These are phyloP conservation scores for Tricholoma furcatifolium DNA, from an alignment of 768 basidiomycete genomes.

Conservation along the genomic window DNA sequence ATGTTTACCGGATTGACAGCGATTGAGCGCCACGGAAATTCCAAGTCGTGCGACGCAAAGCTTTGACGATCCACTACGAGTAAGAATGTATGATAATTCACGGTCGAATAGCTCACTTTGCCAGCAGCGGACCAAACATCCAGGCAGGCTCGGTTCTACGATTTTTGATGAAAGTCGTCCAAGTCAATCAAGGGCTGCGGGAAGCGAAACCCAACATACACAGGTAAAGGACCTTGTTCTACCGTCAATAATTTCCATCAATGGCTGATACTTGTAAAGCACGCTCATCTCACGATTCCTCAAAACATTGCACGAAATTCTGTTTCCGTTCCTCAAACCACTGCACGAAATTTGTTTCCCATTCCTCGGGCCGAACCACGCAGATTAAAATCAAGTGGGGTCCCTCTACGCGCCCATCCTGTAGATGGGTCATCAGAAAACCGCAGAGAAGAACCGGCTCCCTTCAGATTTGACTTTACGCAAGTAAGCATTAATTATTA, in stretches of 20 bases:
- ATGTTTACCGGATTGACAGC: too few species aligned
- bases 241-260: too few species aligned
- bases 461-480: too few species aligned
- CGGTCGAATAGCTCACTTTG: too few species aligned
- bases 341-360: too few species aligned
- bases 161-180: neutral
- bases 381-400: neutral
- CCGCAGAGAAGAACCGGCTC: neutral
- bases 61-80: neutral
- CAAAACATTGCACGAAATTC: neutral
- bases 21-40: too few species aligned
- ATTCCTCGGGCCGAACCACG: conserved; percentile 1
- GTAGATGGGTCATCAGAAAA: neutral
- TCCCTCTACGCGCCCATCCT: conserved; percentile 1
- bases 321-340: neutral
- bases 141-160: neutral
- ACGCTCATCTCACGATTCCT: neutral
- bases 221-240: neutral
- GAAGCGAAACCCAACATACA: too few species aligned
- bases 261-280: neutral
- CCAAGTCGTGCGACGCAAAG: too few species aligned
- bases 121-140: neutral
- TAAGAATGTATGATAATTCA: too few species aligned
- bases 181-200: too few species aligned
- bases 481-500: neutral